These are phyloP conservation scores for Pyricularia grisea DNA, from an alignment of 2,329 filamentous ascomycete genomes.

Conservation along the genomic window DNA sequence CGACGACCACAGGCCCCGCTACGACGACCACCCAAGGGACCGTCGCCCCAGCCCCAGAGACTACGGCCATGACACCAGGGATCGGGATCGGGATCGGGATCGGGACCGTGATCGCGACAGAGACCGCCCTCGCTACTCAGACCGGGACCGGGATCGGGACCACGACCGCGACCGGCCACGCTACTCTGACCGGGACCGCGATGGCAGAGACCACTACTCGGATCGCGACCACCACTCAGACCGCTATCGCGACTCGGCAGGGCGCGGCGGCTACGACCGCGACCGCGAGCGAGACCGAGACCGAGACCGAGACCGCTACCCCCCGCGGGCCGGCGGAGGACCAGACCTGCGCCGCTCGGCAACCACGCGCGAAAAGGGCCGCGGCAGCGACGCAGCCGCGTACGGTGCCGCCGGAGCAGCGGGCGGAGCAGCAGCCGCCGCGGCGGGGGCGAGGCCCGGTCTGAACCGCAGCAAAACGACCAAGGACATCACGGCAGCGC, in stretches of 20 bases:
- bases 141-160: constrained; percentile 1
- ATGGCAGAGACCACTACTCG: neutral
- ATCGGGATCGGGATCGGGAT: neutral
- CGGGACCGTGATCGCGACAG: neutral
- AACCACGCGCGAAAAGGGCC: neutral
- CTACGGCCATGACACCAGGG: neutral
- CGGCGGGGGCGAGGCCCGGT: neutral
- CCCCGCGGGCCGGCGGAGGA: neutral
- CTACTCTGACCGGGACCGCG: neutral
- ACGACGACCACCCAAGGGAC: neutral
- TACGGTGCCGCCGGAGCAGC: neutral
- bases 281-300: neutral
- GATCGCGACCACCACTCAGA: neutral
- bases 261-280: neutral
- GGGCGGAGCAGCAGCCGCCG: neutral
- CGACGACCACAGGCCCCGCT: neutral
- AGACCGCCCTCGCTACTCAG: neutral
- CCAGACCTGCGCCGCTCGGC: neutral
- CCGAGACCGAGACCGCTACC: neutral
- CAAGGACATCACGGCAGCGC: neutral
- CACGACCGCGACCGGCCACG: neutral
- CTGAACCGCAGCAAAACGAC: constrained; percentile 3
- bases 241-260: constrained; percentile 1
- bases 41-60: neutral
- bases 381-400: neutral